Conservation (phyloP, 192 early-diverging fungal genomes). For the Entophlyctis luteolus region DNA sequence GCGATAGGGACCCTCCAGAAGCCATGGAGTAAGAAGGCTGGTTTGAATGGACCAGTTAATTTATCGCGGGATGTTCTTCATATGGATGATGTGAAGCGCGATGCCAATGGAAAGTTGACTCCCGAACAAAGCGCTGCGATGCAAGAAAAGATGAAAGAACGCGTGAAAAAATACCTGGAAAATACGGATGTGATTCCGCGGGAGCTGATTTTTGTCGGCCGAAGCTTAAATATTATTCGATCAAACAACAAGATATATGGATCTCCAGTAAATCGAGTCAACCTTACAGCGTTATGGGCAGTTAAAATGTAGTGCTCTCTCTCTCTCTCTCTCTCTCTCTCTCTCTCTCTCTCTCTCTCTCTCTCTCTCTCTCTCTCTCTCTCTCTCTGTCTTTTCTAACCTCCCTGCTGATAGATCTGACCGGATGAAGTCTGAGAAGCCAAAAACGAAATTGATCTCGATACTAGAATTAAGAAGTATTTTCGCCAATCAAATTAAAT, state of each 20-base stretch:
- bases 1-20: conserved; percentile 65
- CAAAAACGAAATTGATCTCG: too few relatives aligned
- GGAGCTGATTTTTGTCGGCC: conserved; percentile 83
- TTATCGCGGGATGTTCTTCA: neutral
- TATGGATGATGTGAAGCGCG: neutral
- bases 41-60: conserved; percentile 58
- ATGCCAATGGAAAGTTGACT: neutral
- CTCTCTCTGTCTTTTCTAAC: too few relatives aligned
- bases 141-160: conserved; percentile 72
- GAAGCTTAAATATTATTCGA: conserved; percentile 71
- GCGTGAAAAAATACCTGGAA: conserved; percentile 65
- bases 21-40: conserved; percentile 53
- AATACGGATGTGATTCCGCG: conserved; percentile 71
- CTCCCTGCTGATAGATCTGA: too few relatives aligned
- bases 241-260: conserved; percentile 83
- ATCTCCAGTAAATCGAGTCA: conserved; percentile 83
- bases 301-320: conserved; percentile 43
- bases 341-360: conserved; percentile 36
- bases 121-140: conserved; percentile 12
- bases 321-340: conserved; percentile 14
- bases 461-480: too few relatives aligned
- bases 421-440: too few relatives aligned
- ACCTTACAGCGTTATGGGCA: conserved; percentile 79
- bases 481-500: conserved; percentile 51
- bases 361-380: too few relatives aligned